A percentile compares a stretch with the other conserved stretches of the same genome.
Evolutionary conservation across 805 yeast species (phyloP).

Genomic region (Candida stauntonica): DNA sequence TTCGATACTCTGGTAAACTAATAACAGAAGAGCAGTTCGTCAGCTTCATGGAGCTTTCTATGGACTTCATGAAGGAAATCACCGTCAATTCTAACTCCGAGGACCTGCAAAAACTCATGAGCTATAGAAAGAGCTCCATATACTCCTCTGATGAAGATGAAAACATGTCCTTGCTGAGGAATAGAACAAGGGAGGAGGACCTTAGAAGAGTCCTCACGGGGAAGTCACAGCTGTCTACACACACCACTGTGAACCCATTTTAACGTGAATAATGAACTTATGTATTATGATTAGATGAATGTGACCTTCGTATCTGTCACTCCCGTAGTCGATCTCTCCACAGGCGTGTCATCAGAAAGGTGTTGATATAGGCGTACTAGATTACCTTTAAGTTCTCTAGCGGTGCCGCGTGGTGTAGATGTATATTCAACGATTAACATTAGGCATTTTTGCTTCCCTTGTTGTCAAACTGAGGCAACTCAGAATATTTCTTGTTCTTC

Average conservation of each 20-base stretch:
- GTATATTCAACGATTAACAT: too few relatives aligned
- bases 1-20: slow-evolving; percentile 60
- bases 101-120: not conserved
- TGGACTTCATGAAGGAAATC: slow-evolving; percentile 29
- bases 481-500: slow-evolving; percentile 37
- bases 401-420: not conserved
- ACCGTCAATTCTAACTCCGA: slow-evolving; percentile 4
- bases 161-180: not conserved
- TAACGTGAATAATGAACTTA: not conserved
- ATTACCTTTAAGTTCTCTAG: not conserved
- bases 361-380: slow-evolving; percentile 4
- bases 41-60: slow-evolving; percentile 47
- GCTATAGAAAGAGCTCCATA: too few relatives aligned
- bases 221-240: not conserved
- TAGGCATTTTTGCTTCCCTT: slow-evolving; percentile 4
- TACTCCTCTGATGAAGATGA: too few relatives aligned
- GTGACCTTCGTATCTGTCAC: not conserved
- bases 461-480: slow-evolving; percentile 35
- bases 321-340: not conserved
- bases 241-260: not conserved
- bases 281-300: not conserved
- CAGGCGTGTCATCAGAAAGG: not conserved
- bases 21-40: slow-evolving; percentile 57
- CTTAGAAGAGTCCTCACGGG: not conserved
- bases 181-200: not conserved